phyloP scores from a whole-genome alignment of 805 yeast genomes.

The Scheffersomyces lignosus region DNA sequence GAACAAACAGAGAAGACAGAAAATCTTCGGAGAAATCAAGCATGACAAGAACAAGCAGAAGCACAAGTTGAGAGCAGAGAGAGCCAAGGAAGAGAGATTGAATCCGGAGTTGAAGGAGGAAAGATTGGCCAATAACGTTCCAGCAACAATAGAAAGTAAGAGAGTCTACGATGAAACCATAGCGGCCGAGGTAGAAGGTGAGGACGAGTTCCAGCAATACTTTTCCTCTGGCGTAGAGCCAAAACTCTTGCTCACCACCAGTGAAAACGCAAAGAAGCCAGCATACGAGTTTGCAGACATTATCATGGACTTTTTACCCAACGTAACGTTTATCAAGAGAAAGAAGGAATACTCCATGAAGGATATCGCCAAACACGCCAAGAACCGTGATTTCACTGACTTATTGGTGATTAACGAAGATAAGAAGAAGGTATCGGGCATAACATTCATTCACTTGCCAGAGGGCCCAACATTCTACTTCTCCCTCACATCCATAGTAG shows the following conservation, averaged over 20 bases:
- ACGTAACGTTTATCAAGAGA: conserved; percentile 82
- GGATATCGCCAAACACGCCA: conserved; percentile 82
- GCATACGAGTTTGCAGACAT: conserved; percentile 91
- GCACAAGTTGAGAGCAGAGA: conserved; percentile 72
- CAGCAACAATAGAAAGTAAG: conserved; percentile 80
- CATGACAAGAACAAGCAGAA: conserved; percentile 74
- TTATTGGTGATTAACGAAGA: conserved; percentile 90
- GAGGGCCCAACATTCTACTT: conserved; percentile 95
- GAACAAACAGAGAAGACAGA: conserved; percentile 80
- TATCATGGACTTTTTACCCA: conserved; percentile 81
- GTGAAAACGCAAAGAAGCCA: conserved; percentile 76
- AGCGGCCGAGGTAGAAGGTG: conserved; percentile 55
- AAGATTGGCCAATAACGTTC: conserved; percentile 74
- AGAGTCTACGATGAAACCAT: conserved; percentile 88
- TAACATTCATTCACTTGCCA: conserved; percentile 91
- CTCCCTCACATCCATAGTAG: conserved; percentile 72
- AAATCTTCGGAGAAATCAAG: conserved; percentile 69
- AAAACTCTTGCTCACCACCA: conserved; percentile 87
- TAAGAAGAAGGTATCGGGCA: conserved; percentile 86
- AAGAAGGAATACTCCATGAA: conserved; percentile 80
- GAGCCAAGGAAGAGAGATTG: conserved; percentile 84
- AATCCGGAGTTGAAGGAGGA: conserved; percentile 82
- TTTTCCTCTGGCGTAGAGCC: conserved; percentile 63
- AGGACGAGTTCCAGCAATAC: conserved; percentile 63
- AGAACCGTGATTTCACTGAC: conserved; percentile 84